Evolutionary conservation across 2,329 filamentous ascomycete genomes (phyloP), one percentile per base, ranked within the genome.

Genomic region (Trichophyton benhamiae): DNA sequence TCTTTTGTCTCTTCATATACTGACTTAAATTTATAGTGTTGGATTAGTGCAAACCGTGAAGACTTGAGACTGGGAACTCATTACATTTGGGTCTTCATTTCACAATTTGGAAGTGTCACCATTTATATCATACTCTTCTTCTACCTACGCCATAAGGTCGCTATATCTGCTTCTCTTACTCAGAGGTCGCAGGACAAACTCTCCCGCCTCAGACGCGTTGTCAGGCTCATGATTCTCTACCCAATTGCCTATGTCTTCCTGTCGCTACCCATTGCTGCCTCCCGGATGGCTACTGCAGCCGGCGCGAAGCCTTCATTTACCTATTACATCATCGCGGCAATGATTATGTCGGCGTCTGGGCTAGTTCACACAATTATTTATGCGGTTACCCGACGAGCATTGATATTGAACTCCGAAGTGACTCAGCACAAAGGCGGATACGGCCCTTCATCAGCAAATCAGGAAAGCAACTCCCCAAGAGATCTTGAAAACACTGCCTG

Each of bases 201-300:
- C 11, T 41, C 27, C 8, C 46, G 48, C n/a, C 70, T 65, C 59
- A 70, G 69, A 62, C 73, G 71, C 9, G 65, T 76, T 15, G 71
- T 71, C n/a, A 73, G 74, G n/a, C 76, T 76, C 70, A 77, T 77
- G 75, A 71, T 76, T 49, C 75, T 77, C 63, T 77, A 77, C 60
- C 75, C 75, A 1, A 68, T 79, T 9, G 75, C 72, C 13, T 88
- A 88, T 68, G 81, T 81, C 2, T 73, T 85, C 13, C 65, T 83
- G 44, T 87, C 86, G 61, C 77, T 90, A 38, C 86, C 86, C 1
- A 77, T 82, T 8, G 84, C 83, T 2, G 75, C 74, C 2, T 74
- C 73, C 25, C 73, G 75, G 46, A 77, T 77, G 75, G 70, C 73
- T 22, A 70, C 71, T 1, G 73, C 72, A 4, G 68, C 69, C 41